These are phyloP conservation scores for Salix exigua DNA, from an alignment of 345 rosid genomes.

Conservation along the genomic window DNA sequence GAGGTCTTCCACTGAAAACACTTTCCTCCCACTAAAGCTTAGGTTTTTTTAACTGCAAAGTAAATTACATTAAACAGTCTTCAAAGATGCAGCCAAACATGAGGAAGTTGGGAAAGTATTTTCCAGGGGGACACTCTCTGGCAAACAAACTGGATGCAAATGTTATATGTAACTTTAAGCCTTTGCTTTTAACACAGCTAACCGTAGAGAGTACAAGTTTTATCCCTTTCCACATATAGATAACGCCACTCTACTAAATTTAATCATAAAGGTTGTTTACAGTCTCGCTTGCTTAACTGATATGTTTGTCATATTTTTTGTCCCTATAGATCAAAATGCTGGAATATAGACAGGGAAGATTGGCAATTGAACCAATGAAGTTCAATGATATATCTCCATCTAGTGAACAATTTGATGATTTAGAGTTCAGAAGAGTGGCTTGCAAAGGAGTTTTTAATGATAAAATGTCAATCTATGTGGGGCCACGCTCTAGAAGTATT, in stretches of 20 bases:
- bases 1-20: no score
- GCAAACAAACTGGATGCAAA: no score
- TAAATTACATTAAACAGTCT: no score
- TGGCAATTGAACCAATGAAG: constrained; percentile 72
- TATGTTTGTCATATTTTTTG: not conserved
- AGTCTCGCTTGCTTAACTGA: not conserved
- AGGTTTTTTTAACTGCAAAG: no score
- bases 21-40: no score
- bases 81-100: no score
- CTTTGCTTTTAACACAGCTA: no score
- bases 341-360: constrained; percentile 61
- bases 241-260: not conserved
- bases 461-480: constrained; percentile 60
- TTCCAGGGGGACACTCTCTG: no score
- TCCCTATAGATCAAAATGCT: constrained; percentile 59
- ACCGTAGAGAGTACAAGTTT: not conserved
- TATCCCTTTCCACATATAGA: not conserved
- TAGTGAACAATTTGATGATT: constrained; percentile 37
- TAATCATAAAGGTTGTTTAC: not conserved
- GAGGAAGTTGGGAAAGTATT: no score
- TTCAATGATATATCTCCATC: constrained; percentile 41
- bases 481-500: constrained; percentile 92
- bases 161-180: no score
- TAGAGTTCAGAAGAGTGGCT: constrained; percentile 73
- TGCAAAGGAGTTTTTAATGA: constrained; percentile 78